Conservation (phyloP, 208 protist genomes). For the Leishmania tarentolae region DNA sequence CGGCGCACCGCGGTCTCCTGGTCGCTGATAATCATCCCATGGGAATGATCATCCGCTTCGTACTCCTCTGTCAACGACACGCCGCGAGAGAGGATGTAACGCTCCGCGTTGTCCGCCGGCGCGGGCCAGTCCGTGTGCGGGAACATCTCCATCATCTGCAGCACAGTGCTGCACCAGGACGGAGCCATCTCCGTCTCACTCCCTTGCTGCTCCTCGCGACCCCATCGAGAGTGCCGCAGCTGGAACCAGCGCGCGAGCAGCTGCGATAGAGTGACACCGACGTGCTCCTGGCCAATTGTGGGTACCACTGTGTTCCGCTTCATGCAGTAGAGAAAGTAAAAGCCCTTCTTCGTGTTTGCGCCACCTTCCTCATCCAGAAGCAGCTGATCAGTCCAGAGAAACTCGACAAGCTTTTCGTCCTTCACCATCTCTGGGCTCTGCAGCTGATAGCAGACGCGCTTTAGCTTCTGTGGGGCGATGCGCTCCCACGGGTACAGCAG, state of each 20-base stretch:
- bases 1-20: slow-evolving; percentile 9
- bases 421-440: slow-evolving; percentile 30
- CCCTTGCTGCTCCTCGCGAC: slow-evolving; percentile 40
- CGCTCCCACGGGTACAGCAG: slow-evolving; percentile 48
- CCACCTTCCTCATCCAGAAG: slow-evolving; percentile 83
- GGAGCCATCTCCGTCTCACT: slow-evolving; percentile 46
- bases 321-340: slow-evolving; percentile 86
- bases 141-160: slow-evolving; percentile 59
- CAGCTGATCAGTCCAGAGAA: slow-evolving; percentile 66
- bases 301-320: slow-evolving; percentile 33
- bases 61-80: slow-evolving; percentile 27
- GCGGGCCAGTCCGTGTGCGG: slow-evolving; percentile 51
- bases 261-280: slow-evolving; percentile 38
- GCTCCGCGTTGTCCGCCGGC: slow-evolving; percentile 27
- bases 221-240: slow-evolving; percentile 76
- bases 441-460: slow-evolving; percentile 54
- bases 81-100: slow-evolving; percentile 43
- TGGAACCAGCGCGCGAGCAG: slow-evolving; percentile 80
- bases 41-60: slow-evolving; percentile 2
- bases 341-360: slow-evolving; percentile 71
- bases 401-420: slow-evolving; percentile 55
- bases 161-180: slow-evolving; percentile 59
- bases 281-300: slow-evolving; percentile 32
- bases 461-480: slow-evolving; percentile 52
- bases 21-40: slow-evolving; percentile 20